Base-by-base conservation (phyloP, 768 basidiomycete genomes). In the Tylopilus subfusipes region DNA sequence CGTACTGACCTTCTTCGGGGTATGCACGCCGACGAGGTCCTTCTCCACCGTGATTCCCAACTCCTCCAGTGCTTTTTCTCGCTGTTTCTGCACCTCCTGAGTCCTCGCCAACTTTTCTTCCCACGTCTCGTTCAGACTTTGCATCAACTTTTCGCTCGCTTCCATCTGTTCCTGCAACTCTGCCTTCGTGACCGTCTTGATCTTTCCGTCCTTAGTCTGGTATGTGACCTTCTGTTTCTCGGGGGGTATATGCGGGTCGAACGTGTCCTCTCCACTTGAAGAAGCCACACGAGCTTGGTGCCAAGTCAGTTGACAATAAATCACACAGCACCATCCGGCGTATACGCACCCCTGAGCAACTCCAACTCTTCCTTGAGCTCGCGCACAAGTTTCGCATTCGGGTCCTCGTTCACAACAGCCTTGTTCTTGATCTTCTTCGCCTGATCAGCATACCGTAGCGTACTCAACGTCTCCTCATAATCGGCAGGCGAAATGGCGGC, bases 371-470 rank as follows among this genome's bases (percentile, higher is more conserved):
- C 97, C 73, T 98, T 99, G 71, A 99, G 88, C 73, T 98, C 96
- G 45, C 95, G 87, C 53, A 99, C 95, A 53, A 99, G 88, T 77
- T 93, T 98, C 67, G 96, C 96, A 65, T 98, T 99, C 30, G 97
- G 97, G 81, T 99, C 97, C 76, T 99, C 97, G 74, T 99, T 99
- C 60, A 99, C 91, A 54, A 98, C 85, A 16, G 97, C 96, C 77
- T 98, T 96, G 74, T 98, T 99, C 85, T 95, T 98, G 75, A 99
- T 99, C 86, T 96, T 96, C 87, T 99, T 99, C 31, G 96, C 95
- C 70, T 93, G 93, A 78, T 97, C 94, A 62, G 97, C 97, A 73
- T 99, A 98, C 6, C 97, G 89, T 54, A 99, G 77, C 2, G 96
- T 98, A 73, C 93, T 93, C 57, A 98, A 76, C 16, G 96, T 98